A percentile compares a stretch with the other conserved stretches of the same genome.
phyloP scores from a whole-genome alignment of 2,329 filamentous ascomycete species.

The Polytolypa hystricis region DNA sequence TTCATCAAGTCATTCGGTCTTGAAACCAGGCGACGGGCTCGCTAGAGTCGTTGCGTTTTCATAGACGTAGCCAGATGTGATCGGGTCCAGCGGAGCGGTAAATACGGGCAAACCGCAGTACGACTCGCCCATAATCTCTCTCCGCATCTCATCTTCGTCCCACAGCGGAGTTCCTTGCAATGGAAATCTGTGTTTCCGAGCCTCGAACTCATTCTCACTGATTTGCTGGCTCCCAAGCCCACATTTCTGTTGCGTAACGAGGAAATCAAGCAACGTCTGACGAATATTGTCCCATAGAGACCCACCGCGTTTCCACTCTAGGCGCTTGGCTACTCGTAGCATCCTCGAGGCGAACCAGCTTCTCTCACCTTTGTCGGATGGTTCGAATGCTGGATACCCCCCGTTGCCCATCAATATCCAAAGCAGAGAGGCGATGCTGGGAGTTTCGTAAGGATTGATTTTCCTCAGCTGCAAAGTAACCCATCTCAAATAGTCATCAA shows the following conservation, averaged over 20 bases:
- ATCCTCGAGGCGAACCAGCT: constrained; percentile 24
- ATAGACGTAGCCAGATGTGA: background rate
- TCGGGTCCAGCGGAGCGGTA: background rate
- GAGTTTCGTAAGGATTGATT: constrained; percentile 16
- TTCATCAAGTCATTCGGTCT: background rate
- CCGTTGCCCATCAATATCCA: constrained; percentile 23
- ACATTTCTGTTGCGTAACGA: constrained; percentile 21
- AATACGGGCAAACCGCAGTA: constrained; percentile 10
- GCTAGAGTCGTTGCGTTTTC: background rate
- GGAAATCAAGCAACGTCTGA: constrained; percentile 17
- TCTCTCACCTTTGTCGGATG: constrained; percentile 17
- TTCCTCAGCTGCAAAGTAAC: constrained; percentile 16
- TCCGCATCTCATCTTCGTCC: constrained; percentile 20
- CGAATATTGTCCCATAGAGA: constrained; percentile 20
- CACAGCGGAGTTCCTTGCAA: constrained; percentile 14
- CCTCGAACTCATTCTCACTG: constrained; percentile 14
- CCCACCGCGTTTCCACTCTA: constrained; percentile 21
- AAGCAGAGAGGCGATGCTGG: constrained; percentile 21
- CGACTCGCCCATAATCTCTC: constrained; percentile 16
- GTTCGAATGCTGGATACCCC: constrained; percentile 15
- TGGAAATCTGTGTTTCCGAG: constrained; percentile 14
- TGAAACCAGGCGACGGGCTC: background rate
- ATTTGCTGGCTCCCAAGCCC: constrained; percentile 17
- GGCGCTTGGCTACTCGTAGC: constrained; percentile 20
- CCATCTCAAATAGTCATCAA: constrained; percentile 21